A percentile compares a stretch with the other conserved stretches of the same genome.
phyloP scores from a whole-genome alignment of 768 basidiomycete species.

The Dioszegia crocea region DNA sequence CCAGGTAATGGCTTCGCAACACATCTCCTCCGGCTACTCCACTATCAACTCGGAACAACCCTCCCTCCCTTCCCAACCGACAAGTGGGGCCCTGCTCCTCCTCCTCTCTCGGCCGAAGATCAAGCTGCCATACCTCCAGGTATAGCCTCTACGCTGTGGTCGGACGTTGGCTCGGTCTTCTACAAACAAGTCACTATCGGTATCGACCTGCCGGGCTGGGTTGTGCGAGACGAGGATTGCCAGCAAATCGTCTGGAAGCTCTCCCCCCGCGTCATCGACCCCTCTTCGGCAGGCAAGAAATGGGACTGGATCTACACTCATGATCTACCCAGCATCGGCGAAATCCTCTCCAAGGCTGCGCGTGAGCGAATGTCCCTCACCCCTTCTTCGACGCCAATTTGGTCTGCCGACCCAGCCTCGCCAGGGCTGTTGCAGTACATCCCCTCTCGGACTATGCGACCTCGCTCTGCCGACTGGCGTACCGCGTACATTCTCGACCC shows the following conservation, averaged over 20 bases:
- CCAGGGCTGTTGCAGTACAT: not conserved
- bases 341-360: not conserved
- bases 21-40: constrained; percentile 30
- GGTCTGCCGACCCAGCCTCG: not conserved
- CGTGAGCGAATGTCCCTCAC: not conserved
- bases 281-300: not conserved
- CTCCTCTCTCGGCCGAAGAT: not conserved
- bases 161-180: constrained; percentile 30
- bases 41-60: constrained; percentile 23
- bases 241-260: constrained; percentile 29
- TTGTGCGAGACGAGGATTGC: constrained; percentile 13
- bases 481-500: not conserved
- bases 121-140: constrained; percentile 9
- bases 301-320: constrained; percentile 6
- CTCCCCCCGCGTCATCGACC: not conserved
- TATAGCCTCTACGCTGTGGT: constrained; percentile 30
- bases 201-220: constrained; percentile 24
- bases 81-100: constrained; percentile 12
- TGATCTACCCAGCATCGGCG: not conserved
- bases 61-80: constrained; percentile 19
- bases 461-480: not conserved
- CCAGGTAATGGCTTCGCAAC: constrained; percentile 36
- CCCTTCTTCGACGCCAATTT: not conserved
- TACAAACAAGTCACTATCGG: constrained; percentile 24
- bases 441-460: not conserved